A percentile compares a stretch with the other conserved stretches of the same genome.
Evolutionary conservation across 1,284 basidiomycete genomes (phyloP).

Genomic region (Kwoniella shivajii): DNA sequence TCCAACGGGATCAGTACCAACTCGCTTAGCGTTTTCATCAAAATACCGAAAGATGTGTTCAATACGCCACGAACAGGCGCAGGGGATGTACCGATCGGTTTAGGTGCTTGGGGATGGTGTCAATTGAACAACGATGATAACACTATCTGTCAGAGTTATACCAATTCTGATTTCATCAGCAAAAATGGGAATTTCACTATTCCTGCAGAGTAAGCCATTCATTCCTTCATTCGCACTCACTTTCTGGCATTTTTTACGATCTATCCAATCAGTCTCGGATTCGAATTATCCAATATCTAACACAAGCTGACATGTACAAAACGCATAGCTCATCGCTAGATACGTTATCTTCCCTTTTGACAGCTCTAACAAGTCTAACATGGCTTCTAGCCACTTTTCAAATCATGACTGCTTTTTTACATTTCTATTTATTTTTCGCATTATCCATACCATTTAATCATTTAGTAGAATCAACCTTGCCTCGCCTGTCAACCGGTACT

Average conservation of each 20-base stretch:
- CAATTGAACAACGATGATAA: constrained; percentile 2
- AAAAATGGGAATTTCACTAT: constrained; percentile 20
- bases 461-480: constrained; percentile 4
- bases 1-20: not conserved
- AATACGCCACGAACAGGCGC: constrained; percentile 5
- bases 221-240: not conserved
- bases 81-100: not conserved
- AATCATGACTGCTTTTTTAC: constrained; percentile 25
- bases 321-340: constrained; percentile 22
- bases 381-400: constrained; percentile 34
- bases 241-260: too few species aligned
- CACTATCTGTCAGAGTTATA: constrained; percentile 19
- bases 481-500: not conserved
- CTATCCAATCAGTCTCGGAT: not conserved
- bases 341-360: constrained; percentile 21
- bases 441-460: constrained; percentile 35
- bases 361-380: constrained; percentile 23
- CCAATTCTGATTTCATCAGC: constrained; percentile 24
- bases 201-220: constrained; percentile 28
- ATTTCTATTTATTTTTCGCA: constrained; percentile 38
- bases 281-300: too few species aligned
- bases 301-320: too few species aligned
- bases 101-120: constrained; percentile 41
- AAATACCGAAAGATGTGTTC: constrained; percentile 24
- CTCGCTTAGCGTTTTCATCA: constrained; percentile 15